Base-by-base conservation (phyloP, 352 stramenopile genomes). In the Phytophthora quininea region DNA sequence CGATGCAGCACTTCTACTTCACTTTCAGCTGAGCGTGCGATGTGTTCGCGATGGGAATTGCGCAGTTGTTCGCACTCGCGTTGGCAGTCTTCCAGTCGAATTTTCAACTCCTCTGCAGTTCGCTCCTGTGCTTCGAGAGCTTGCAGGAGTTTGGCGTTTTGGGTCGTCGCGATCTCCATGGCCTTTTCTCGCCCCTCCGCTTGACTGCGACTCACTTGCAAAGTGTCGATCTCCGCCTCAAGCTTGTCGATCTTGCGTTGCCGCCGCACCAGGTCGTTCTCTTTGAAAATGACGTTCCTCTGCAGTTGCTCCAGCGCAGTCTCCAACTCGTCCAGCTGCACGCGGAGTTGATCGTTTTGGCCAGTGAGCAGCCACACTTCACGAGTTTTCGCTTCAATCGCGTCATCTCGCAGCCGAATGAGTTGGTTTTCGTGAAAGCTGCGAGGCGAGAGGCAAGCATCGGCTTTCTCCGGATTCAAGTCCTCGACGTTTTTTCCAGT, bases 341-440 rank as follows among this genome's bases (percentile, higher is more conserved):
- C 67, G 3, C 77, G 82, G 0, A 95, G 71, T 40, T 82, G 73
- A 32, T 90, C 83, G 52, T 95, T 93, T 35, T 91, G 72, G 0
- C 80, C 82, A 4, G 74, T 80, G 7, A 95, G 64, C 11, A 95
- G 67, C 78, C 81, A 91, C 10, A 95, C 73, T 50, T 95, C 83
- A 19, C 85, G 80, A 1, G 77, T 84, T 37, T 92, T 92, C 27
- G 83, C 83, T 9, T 75, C 63, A 49, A 95, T 84, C 30, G 83
- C 82, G 42, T 95, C 86, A 57, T 95, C 86, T 1, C 86, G 77
- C 11, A 95, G 70, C 42, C 78, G 72, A 37, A 95, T 89, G 29
- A 95, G 71, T 53, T 92, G 81, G 45, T 86, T 89, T 54, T 95
- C 86, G 15, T 64, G 75, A 51, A 89, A 95, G 64, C 84, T 91